These are phyloP conservation scores for Podospora pseudocomata DNA, from an alignment of 495 filamentous ascomycete genomes.

Conservation along the genomic window DNA sequence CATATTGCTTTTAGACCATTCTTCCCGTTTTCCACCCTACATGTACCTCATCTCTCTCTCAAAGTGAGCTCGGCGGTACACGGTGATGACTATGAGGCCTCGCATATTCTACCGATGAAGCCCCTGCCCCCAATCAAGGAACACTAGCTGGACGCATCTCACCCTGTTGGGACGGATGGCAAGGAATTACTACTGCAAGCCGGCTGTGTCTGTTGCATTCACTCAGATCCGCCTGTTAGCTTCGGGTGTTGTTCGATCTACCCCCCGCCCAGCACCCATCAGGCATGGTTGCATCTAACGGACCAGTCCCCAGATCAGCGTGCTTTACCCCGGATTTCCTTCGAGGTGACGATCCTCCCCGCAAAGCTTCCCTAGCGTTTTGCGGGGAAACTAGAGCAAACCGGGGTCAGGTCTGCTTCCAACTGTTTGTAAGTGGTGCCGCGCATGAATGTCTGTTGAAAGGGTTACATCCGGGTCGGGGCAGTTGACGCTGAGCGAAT, in stretches of 20 bases:
- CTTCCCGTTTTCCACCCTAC: neutral
- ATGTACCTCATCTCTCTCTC: neutral
- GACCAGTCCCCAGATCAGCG: neutral
- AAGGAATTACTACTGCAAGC: neutral
- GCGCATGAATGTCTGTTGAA: neutral
- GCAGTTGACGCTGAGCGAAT: neutral
- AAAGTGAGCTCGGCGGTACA: neutral
- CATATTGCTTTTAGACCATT: neutral
- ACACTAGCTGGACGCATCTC: neutral
- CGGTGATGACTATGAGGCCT: neutral
- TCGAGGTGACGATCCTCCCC: neutral
- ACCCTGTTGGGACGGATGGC: neutral
- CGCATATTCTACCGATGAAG: neutral
- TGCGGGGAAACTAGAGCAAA: constrained; percentile 5
- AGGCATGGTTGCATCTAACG: neutral
- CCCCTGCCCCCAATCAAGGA: neutral
- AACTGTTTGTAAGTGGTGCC: neutral
- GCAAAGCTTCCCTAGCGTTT: neutral
- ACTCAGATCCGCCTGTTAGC: constrained; percentile 1
- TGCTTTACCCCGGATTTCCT: constrained; percentile 13
- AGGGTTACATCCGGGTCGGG: neutral
- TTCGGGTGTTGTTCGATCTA: neutral
- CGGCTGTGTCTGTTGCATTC: neutral
- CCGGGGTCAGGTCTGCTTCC: neutral
- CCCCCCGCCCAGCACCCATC: neutral